phyloP scores from a whole-genome alignment of 257 asterid genomes.

The Vinca minor region DNA sequence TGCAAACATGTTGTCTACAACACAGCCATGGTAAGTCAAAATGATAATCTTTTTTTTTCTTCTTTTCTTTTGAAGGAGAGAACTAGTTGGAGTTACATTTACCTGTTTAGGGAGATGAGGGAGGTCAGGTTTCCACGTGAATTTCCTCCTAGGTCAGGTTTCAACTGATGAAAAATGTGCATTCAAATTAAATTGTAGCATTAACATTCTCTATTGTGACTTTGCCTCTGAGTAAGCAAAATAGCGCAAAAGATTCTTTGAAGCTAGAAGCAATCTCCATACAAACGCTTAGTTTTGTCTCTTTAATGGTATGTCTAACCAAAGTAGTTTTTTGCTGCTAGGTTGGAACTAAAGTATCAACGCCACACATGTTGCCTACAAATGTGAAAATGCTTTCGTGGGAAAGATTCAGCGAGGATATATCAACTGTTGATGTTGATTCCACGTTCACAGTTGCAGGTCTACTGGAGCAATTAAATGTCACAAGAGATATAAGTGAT shows the following conservation, averaged over 20 bases:
- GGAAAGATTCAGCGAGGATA: constrained; percentile 72
- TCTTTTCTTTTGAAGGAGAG: background rate
- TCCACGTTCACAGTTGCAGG: constrained; percentile 53
- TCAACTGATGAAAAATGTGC: background rate
- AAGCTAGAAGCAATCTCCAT: background rate
- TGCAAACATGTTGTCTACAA: constrained; percentile 61
- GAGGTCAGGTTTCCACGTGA: background rate
- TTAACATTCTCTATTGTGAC: background rate
- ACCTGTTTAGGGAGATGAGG: background rate
- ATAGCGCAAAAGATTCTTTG: background rate
- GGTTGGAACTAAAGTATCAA: constrained; percentile 52
- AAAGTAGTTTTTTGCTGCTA: constrained; percentile 15
- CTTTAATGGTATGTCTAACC: background rate
- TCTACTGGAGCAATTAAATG: constrained; percentile 79
- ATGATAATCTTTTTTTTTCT: background rate
- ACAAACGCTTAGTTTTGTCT: background rate
- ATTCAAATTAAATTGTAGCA: background rate
- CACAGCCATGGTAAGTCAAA: constrained; percentile 69
- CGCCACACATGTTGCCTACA: constrained; percentile 50
- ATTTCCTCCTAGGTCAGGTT: background rate
- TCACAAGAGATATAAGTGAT: constrained; percentile 85
- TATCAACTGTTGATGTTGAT: constrained; percentile 41
- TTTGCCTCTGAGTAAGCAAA: background rate
- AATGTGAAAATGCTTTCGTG: constrained; percentile 40
- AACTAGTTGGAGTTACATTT: background rate